A percentile compares a stretch with the other conserved stretches of the same genome.
Evolutionary conservation across 139 green algal genomes (phyloP).

Genomic region (Asterochloris sp.): DNA sequence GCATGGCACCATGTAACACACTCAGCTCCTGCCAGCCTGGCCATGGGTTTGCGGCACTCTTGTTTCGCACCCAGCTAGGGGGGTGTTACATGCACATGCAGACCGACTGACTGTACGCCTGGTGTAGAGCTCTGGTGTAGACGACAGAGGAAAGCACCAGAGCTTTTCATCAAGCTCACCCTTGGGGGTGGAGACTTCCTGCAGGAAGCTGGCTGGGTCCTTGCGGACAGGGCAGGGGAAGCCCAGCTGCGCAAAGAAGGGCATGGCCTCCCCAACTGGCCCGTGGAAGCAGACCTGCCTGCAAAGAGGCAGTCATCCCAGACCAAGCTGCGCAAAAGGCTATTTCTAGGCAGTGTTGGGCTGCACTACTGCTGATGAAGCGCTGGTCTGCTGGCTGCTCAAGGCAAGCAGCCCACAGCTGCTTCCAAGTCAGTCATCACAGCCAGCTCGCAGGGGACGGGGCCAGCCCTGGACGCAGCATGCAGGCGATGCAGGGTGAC

Average conservation of each 20-base stretch:
- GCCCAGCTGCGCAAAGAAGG: constrained; percentile 58
- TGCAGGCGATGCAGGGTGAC: not conserved
- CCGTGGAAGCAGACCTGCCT: constrained; percentile 34
- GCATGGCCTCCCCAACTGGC: constrained; percentile 45
- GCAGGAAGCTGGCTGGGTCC: constrained; percentile 66
- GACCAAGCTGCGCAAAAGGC: not conserved
- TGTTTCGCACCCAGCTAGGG: too few relatives aligned
- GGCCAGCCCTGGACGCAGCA: not conserved
- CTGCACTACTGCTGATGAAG: too few relatives aligned
- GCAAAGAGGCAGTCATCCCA: not conserved
- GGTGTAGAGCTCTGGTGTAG: not conserved
- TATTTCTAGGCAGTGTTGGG: too few relatives aligned
- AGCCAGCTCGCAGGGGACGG: too few relatives aligned
- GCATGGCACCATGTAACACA: too few relatives aligned
- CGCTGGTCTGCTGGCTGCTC: too few relatives aligned
- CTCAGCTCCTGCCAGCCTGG: too few relatives aligned
- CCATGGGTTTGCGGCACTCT: too few relatives aligned
- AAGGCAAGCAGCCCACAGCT: too few relatives aligned
- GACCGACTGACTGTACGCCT: too few relatives aligned
- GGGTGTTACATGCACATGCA: too few relatives aligned
- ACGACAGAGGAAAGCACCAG: not conserved
- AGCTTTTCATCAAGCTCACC: constrained; percentile 14
- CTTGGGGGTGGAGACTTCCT: constrained; percentile 59
- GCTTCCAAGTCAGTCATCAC: too few relatives aligned
- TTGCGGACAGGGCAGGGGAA: constrained; percentile 68